A percentile compares a stretch with the other conserved stretches of the same genome.
Evolutionary conservation across 495 filamentous ascomycete genomes (phyloP).

Genomic region (Penicillium bovifimosum): DNA sequence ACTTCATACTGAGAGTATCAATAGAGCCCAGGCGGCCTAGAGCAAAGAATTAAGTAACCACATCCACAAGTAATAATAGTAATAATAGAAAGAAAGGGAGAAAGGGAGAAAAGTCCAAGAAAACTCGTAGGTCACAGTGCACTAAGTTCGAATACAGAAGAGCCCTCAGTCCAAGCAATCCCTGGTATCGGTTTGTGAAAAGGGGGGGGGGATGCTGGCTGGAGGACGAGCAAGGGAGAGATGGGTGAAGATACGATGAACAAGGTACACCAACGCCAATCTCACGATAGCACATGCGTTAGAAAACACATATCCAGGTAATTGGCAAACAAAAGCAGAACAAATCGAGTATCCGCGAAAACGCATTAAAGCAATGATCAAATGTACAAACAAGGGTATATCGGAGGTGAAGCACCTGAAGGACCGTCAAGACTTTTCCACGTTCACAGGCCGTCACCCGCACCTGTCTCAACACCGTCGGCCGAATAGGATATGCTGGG

Average conservation of each 20-base stretch:
- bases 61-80: slow-evolving; percentile 30
- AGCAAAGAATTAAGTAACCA: slow-evolving; percentile 33
- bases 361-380: slow-evolving; percentile 25
- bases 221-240: slow-evolving; percentile 15
- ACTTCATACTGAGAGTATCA: slow-evolving; percentile 12
- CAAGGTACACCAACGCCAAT: slow-evolving; percentile 41
- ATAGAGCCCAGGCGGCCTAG: neutral
- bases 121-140: slow-evolving; percentile 34
- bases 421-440: slow-evolving; percentile 32
- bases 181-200: neutral
- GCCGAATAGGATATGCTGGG: slow-evolving; percentile 36
- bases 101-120: slow-evolving; percentile 23
- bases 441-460: slow-evolving; percentile 43
- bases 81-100: slow-evolving; percentile 28
- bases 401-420: slow-evolving; percentile 36
- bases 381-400: slow-evolving; percentile 50
- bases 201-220: slow-evolving; percentile 1
- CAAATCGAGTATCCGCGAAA: slow-evolving; percentile 19
- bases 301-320: slow-evolving; percentile 30
- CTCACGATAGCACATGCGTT: slow-evolving; percentile 25
- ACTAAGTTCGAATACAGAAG: slow-evolving; percentile 33
- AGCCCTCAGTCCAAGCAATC: slow-evolving; percentile 8
- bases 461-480: slow-evolving; percentile 49
- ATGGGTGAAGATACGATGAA: slow-evolving; percentile 28
- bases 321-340: slow-evolving; percentile 21